Evolutionary conservation across 2,329 filamentous ascomycete species (phyloP).

Genomic region (Talaromyces sp.): DNA sequence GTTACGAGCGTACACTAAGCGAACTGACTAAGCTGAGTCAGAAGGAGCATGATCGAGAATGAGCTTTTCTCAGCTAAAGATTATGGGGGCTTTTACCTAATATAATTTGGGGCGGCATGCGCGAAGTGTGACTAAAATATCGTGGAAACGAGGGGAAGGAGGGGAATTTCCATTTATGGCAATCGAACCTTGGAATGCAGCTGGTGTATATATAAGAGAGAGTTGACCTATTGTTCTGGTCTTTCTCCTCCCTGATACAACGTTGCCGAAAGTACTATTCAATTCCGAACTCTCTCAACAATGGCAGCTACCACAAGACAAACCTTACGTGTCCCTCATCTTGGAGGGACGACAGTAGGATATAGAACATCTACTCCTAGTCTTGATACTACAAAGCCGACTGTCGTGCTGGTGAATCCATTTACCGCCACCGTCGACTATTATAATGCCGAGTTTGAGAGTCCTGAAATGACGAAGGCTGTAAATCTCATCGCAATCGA

Average conservation of each 20-base stretch:
- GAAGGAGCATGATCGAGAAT: neutral
- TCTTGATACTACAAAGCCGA: slow-evolving; percentile 49
- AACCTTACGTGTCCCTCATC: slow-evolving; percentile 42
- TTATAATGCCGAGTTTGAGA: slow-evolving; percentile 35
- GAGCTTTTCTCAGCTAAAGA: neutral
- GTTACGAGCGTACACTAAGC: neutral
- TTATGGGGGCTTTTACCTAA: neutral
- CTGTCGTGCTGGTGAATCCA: slow-evolving; percentile 47
- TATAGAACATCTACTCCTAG: slow-evolving; percentile 41
- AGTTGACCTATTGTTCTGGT: neutral
- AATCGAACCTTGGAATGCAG: neutral
- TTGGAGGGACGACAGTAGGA: slow-evolving; percentile 45
- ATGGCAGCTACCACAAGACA: slow-evolving; percentile 13
- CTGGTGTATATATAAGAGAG: neutral
- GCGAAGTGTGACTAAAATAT: neutral
- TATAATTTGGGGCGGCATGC: neutral
- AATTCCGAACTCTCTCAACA: neutral
- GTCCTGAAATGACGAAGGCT: slow-evolving; percentile 29
- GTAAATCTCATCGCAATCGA: slow-evolving; percentile 51
- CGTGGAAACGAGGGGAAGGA: neutral
- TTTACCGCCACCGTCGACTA: slow-evolving; percentile 47
- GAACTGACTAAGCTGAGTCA: neutral
- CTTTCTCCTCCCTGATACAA: neutral
- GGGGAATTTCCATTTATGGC: neutral
- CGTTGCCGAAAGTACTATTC: neutral